Percentiles rank a stretch among this genome's conserved stretches.
Conservation (phyloP, 805 yeast species). For the Saturnispora ahearnii region DNA sequence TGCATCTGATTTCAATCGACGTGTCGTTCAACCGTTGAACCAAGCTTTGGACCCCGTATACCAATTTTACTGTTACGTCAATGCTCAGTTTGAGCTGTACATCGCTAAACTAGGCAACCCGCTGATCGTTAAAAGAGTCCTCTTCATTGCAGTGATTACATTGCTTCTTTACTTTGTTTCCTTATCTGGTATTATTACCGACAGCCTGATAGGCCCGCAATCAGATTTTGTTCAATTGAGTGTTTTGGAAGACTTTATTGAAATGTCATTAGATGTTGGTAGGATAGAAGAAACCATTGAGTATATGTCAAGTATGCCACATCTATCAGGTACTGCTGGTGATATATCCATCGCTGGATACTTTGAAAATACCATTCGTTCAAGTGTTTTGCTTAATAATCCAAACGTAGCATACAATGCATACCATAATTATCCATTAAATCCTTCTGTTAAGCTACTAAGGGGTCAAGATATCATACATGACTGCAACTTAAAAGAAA, state of each 20-base stretch:
- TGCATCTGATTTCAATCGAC: conserved; percentile 28
- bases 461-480: conserved; percentile 15
- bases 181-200: conserved; percentile 45
- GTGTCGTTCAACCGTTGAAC: conserved; percentile 35
- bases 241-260: conserved; percentile 40
- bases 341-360: conserved; percentile 66
- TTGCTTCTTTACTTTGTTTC: conserved; percentile 47
- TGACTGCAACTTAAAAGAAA: conserved; percentile 19
- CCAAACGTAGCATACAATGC: conserved; percentile 45
- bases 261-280: conserved; percentile 43
- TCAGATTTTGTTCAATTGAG: conserved; percentile 60
- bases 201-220: conserved; percentile 29
- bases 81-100: conserved; percentile 43
- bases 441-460: conserved; percentile 24
- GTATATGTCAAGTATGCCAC: conserved; percentile 74
- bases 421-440: conserved; percentile 55
- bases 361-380: conserved; percentile 47
- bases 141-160: conserved; percentile 63
- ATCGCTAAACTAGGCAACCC: conserved; percentile 77
- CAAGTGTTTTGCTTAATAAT: conserved; percentile 45
- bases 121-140: conserved; percentile 63
- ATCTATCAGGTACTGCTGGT: conserved; percentile 81
- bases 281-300: conserved; percentile 58
- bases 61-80: conserved; percentile 35
- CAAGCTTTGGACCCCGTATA: conserved; percentile 43